Base-by-base conservation (phyloP, 2,329 filamentous ascomycete species). In the Polychaeton citri region DNA sequence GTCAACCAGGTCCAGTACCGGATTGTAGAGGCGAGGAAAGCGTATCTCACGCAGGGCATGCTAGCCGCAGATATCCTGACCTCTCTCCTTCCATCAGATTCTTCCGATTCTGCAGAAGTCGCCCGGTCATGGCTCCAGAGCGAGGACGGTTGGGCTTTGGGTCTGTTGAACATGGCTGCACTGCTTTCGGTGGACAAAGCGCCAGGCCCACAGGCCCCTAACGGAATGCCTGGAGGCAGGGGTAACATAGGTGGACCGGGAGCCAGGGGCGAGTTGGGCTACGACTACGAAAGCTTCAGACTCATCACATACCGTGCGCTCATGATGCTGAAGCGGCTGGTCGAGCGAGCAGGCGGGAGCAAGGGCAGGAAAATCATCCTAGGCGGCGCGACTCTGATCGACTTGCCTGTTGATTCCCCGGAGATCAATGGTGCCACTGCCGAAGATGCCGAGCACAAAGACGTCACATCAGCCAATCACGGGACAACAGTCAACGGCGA, bases 21-120 rank as follows among this genome's bases (percentile, higher is more conserved):
- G 0, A 69, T 86, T 4, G 73, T 90, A 4, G 86, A 95, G 54
- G 76, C 74, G 3, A 77, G 90, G 38, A 94, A 93, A 58, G 81
- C 90, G 1, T 79, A 85, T 50, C 64, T 98, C 8, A 90, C 93
- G 71, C 90, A 98, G 60, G 87, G 86, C 1, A 74, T 96, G 49
- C 68, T 96, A 5, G 82, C 86, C 1, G 87, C 85, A 0, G 87
- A 96, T 47, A 92, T 96, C 35, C 63, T 96, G 3, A 76, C 85
- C 0, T 78, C 78, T 7, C 66, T 95, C 19, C 74, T 76, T 3
- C 53, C 50, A 3, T 38, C 36, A 4, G 38, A 32, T 7, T 18
- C 17, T 5, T 43, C 43, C 24, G 50, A 49, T 30, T 47, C 54
- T n/a, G 42, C 48, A 12, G 71, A 74, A 3, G 62, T 95, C 6